phyloP scores from a whole-genome alignment of 305 asterid genomes.

The Plantago coronopus region DNA sequence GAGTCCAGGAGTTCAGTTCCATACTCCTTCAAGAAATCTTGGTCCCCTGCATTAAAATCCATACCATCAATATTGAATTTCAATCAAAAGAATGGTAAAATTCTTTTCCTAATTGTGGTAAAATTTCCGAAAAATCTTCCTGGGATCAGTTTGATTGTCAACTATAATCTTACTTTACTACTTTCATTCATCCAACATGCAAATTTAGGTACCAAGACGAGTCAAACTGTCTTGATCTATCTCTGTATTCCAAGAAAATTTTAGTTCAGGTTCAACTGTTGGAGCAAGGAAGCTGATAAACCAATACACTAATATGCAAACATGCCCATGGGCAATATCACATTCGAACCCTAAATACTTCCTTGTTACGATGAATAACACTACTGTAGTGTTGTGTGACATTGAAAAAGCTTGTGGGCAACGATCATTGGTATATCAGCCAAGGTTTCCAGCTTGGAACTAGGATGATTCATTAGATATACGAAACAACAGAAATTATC shows the following conservation, averaged over 20 bases:
- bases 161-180: neutral
- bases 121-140: neutral
- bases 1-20: slow-evolving; percentile 67
- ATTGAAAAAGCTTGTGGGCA: neutral
- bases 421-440: neutral
- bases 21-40: slow-evolving; percentile 61
- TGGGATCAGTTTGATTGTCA: neutral
- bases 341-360: neutral
- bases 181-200: slow-evolving; percentile 2
- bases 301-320: no score
- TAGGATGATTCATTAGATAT: neutral
- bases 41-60: slow-evolving; percentile 55
- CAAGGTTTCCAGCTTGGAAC: neutral
- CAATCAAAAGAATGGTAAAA: slow-evolving; percentile 3
- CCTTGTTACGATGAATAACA: no score
- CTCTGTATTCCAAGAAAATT: slow-evolving; percentile 7
- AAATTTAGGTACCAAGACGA: neutral
- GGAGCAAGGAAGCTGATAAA: neutral
- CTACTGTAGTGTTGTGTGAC: neutral
- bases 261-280: neutral
- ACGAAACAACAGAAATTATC: neutral
- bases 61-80: neutral
- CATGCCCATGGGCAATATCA: neutral
- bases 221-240: neutral
- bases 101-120: no score